phyloP scores from a whole-genome alignment of 164 flowering plant genomes.

The Buxus sempervirens region DNA sequence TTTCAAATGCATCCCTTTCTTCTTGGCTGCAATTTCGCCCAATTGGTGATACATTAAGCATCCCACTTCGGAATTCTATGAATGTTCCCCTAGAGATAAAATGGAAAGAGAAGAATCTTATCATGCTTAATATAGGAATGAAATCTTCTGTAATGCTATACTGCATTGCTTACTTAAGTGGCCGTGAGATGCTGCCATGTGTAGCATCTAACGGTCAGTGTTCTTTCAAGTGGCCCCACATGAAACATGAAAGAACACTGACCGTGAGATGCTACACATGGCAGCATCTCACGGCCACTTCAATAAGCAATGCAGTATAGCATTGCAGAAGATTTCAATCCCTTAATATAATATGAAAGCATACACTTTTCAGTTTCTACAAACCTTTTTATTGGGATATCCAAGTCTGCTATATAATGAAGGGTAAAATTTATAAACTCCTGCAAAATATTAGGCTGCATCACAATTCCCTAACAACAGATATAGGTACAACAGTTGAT shows the following conservation, averaged over 20 bases:
- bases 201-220: no score
- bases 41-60: slow-evolving; percentile 96
- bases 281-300: no score
- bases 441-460: slow-evolving; percentile 37
- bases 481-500: neutral
- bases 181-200: no score
- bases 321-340: no score
- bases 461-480: slow-evolving; percentile 5
- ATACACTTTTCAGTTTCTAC: slow-evolving; percentile 10
- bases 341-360: no score
- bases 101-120: neutral
- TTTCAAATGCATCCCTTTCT: slow-evolving; percentile 92
- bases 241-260: no score
- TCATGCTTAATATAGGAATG: no score
- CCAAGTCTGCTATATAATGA: slow-evolving; percentile 97
- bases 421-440: slow-evolving; percentile 89
- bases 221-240: no score
- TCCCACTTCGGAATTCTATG: slow-evolving; percentile 95
- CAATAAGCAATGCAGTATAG: no score
- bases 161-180: no score
- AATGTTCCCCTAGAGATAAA: slow-evolving; percentile 75
- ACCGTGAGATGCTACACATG: no score
- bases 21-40: slow-evolving; percentile 99
- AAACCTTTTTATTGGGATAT: slow-evolving; percentile 97
- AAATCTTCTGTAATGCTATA: no score